These are phyloP conservation scores for Nicotiana obtusifolia DNA, from an alignment of 257 asterid species.

Conservation along the genomic window DNA sequence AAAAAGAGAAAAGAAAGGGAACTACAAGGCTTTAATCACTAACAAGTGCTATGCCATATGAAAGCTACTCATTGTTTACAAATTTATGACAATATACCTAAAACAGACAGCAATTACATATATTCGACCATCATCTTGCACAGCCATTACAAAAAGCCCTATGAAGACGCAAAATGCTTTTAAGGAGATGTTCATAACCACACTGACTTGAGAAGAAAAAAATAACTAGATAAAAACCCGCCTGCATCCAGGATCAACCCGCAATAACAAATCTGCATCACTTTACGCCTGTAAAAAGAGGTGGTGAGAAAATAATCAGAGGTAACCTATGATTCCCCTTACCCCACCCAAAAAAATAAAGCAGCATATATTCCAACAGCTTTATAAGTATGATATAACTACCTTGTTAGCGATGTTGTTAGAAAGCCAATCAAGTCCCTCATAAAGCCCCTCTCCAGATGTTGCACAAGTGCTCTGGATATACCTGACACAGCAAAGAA, in stretches of 20 bases:
- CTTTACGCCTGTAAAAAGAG: slow-evolving; percentile 46
- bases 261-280: slow-evolving; percentile 25
- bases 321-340: not conserved
- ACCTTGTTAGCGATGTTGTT: slow-evolving; percentile 81
- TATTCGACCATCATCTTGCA: slow-evolving; percentile 9
- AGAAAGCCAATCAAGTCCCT: slow-evolving; percentile 92
- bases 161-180: not conserved
- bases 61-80: not conserved
- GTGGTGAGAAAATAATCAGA: not conserved
- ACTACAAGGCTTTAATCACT: not conserved
- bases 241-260: slow-evolving; percentile 49
- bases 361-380: not conserved
- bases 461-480: slow-evolving; percentile 95
- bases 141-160: slow-evolving; percentile 6
- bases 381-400: slow-evolving; percentile 10
- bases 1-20: no score
- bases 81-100: slow-evolving; percentile 1
- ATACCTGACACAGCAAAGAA: slow-evolving; percentile 40
- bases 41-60: not conserved
- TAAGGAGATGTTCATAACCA: slow-evolving; percentile 8
- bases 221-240: slow-evolving; percentile 39
- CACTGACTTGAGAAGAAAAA: slow-evolving; percentile 10
- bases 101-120: slow-evolving; percentile 15
- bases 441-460: slow-evolving; percentile 88
- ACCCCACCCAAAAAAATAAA: not conserved